Evolutionary conservation across 495 filamentous ascomycete species (phyloP).

Genomic region (Trypethelium eluteriae): DNA sequence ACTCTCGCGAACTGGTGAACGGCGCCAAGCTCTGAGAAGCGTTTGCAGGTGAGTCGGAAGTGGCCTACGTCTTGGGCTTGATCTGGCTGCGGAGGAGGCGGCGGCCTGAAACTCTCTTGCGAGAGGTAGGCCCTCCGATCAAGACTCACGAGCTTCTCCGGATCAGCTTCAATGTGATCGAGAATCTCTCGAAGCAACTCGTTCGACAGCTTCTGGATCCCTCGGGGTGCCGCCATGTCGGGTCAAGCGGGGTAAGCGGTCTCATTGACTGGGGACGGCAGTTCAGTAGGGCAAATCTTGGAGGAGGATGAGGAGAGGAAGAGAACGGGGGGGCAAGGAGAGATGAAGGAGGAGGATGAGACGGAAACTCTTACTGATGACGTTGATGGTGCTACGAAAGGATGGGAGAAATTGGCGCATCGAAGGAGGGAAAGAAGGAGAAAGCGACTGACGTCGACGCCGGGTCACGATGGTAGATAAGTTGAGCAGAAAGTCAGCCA

Average conservation of each 20-base stretch:
- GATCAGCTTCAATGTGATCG: conserved; percentile 45
- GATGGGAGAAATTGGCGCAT: not conserved
- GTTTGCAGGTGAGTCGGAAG: conserved; percentile 53
- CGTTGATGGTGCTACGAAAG: not conserved
- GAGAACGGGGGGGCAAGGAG: not conserved
- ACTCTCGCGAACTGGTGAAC: conserved; percentile 54
- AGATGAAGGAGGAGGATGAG: not conserved
- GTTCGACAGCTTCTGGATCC: conserved; percentile 49
- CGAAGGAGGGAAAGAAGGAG: not conserved
- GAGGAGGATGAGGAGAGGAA: not conserved
- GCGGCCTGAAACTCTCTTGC: conserved; percentile 47
- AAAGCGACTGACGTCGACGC: conserved; percentile 6
- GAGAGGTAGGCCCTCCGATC: conserved; percentile 47
- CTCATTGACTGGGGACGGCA: not conserved
- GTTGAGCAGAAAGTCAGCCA: not conserved
- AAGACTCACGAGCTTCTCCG: conserved; percentile 40
- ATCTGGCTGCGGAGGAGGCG: conserved; percentile 37
- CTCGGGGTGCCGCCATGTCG: conserved; percentile 32
- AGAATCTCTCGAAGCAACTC: conserved; percentile 56
- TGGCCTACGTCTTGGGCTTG: conserved; percentile 40
- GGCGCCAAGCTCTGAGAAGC: conserved; percentile 55
- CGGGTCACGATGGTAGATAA: conserved; percentile 11
- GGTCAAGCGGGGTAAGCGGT: conserved; percentile 16
- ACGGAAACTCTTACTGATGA: not conserved
- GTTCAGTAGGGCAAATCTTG: conserved; percentile 5